Conservation (phyloP, 2,329 filamentous ascomycete genomes). For the Exophiala spinifera region DNA sequence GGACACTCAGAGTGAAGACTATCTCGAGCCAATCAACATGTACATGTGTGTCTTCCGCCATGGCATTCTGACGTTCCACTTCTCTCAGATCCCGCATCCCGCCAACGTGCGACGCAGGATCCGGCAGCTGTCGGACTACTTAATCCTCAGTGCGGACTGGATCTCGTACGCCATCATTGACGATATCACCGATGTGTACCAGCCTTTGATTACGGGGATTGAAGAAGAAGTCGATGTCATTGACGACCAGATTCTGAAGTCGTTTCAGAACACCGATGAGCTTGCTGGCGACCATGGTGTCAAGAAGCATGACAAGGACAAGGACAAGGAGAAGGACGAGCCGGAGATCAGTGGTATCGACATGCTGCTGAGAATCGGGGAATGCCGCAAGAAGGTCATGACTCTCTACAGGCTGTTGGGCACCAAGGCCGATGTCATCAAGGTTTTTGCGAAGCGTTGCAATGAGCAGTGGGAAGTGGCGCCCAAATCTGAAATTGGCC, state of each 20-base stretch:
- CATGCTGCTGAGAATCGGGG: slow-evolving; percentile 88
- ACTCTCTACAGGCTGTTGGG: slow-evolving; percentile 85
- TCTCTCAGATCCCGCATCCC: slow-evolving; percentile 86
- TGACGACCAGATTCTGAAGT: slow-evolving; percentile 80
- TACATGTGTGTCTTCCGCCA: slow-evolving; percentile 96
- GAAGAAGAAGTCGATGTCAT: slow-evolving; percentile 97
- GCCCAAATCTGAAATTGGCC: slow-evolving; percentile 89
- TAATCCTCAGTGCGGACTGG: slow-evolving; percentile 92
- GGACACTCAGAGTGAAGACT: slow-evolving; percentile 82
- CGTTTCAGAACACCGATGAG: slow-evolving; percentile 60
- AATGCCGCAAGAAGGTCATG: slow-evolving; percentile 97
- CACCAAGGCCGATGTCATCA: slow-evolving; percentile 98
- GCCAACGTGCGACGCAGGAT: slow-evolving; percentile 93
- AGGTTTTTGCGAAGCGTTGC: slow-evolving; percentile 96
- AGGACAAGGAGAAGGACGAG: slow-evolving; percentile 42
- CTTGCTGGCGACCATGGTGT: slow-evolving; percentile 37
- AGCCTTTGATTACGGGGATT: slow-evolving; percentile 84
- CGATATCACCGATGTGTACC: slow-evolving; percentile 96
- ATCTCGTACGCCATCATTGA: slow-evolving; percentile 98
- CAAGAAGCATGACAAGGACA: slow-evolving; percentile 44
- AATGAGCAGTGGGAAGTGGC: slow-evolving; percentile 98
- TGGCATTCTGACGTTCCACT: slow-evolving; percentile 94
- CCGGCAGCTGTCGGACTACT: slow-evolving; percentile 87
- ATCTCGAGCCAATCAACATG: slow-evolving; percentile 93
- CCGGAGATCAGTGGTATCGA: slow-evolving; percentile 59